These are phyloP conservation scores for Colletotrichum gloeosporioides DNA, from an alignment of 2,329 filamentous ascomycete genomes.

Conservation along the genomic window DNA sequence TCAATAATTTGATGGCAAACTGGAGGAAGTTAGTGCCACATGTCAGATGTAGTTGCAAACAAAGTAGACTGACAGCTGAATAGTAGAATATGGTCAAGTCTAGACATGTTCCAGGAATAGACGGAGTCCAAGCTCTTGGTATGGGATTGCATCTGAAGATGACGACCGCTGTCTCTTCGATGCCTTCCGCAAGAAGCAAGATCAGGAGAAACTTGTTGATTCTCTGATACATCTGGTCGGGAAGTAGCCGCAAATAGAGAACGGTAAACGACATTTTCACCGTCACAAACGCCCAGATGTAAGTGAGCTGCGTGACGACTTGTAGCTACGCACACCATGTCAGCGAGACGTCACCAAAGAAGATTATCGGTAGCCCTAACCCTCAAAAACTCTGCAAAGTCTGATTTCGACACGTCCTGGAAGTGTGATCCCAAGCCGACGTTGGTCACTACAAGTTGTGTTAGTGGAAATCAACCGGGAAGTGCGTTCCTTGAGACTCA, in stretches of 20 bases:
- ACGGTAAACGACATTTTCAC: conserved; percentile 22
- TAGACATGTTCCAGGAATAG: conserved; percentile 16
- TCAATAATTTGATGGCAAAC: conserved; percentile 39
- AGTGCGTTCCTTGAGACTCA: background rate
- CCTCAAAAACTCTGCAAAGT: conserved; percentile 15
- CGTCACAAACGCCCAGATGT: conserved; percentile 23
- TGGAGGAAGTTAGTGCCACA: background rate
- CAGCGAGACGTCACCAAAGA: background rate
- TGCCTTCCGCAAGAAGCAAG: conserved; percentile 17
- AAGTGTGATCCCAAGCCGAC: conserved; percentile 22
- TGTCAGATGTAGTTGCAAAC: background rate
- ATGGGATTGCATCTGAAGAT: conserved; percentile 23
- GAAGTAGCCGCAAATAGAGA: conserved; percentile 20
- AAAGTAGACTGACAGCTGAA: background rate
- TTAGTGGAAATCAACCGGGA: background rate
- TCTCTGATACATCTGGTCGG: conserved; percentile 10
- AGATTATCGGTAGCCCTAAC: background rate
- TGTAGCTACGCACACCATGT: background rate
- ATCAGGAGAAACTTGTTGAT: conserved; percentile 20
- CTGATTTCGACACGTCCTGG: conserved; percentile 4
- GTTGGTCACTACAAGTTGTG: conserved; percentile 3
- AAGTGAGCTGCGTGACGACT: conserved; percentile 22
- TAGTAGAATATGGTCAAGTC: conserved; percentile 33
- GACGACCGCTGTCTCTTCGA: conserved; percentile 19
- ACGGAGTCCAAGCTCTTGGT: conserved; percentile 20